Conservation (phyloP, 2,329 filamentous ascomycete species). For the Sporothrix pallida region DNA sequence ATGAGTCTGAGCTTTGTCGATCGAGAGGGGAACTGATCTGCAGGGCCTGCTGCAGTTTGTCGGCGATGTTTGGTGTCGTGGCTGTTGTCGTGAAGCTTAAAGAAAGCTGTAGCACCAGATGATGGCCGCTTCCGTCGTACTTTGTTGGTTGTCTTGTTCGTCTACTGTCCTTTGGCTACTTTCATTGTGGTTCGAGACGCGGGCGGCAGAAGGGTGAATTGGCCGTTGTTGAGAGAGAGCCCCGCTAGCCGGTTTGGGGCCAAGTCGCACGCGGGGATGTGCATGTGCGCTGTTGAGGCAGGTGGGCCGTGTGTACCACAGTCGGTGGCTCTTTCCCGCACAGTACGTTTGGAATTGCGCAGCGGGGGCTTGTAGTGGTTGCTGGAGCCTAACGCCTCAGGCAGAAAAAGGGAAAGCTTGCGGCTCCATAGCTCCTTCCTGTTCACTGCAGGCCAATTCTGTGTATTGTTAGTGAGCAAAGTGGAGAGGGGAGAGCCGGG, state of each 20-base stretch:
- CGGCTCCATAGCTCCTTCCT: neutral
- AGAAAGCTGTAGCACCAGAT: neutral
- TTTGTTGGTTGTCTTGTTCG: neutral
- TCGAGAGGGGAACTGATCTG: neutral
- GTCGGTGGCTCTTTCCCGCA: neutral
- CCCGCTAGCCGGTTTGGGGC: conserved; percentile 22
- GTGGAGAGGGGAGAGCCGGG: conserved; percentile 3
- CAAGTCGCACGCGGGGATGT: conserved; percentile 19
- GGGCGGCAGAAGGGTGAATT: conserved; percentile 14
- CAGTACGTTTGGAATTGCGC: conserved; percentile 2
- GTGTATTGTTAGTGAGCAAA: neutral
- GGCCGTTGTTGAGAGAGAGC: conserved; percentile 23
- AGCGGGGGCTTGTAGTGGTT: neutral
- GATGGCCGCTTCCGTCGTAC: neutral
- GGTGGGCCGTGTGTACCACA: neutral
- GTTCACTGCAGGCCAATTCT: neutral
- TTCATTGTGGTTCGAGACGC: conserved; percentile 22
- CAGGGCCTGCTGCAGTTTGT: conserved; percentile 31
- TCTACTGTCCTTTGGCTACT: neutral
- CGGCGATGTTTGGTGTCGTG: neutral
- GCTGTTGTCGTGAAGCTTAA: neutral
- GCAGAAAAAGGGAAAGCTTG: conserved; percentile 11
- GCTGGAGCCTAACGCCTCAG: conserved; percentile 6
- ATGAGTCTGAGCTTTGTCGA: neutral
- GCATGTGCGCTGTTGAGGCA: neutral